These are phyloP conservation scores for Penicillium cosmopolitanum DNA, from an alignment of 495 filamentous ascomycete species.

Conservation along the genomic window DNA sequence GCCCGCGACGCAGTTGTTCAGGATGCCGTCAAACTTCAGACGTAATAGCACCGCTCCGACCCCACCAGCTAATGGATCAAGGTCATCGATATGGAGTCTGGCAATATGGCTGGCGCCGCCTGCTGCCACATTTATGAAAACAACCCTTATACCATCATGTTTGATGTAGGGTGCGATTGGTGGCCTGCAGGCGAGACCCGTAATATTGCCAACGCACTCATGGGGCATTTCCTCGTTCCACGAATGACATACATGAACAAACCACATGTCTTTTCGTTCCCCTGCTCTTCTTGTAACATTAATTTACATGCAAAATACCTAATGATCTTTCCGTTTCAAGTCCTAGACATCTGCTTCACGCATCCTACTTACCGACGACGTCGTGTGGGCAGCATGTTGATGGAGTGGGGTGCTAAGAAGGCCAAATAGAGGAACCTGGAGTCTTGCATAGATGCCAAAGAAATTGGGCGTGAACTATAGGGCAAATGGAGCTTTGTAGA, in stretches of 20 bases:
- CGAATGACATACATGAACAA: not conserved
- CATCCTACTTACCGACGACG: not conserved
- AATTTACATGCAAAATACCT: not conserved
- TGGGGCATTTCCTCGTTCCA: not conserved
- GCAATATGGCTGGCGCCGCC: not conserved
- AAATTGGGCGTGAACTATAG: not conserved
- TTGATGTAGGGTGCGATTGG: not conserved
- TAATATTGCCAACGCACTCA: not conserved
- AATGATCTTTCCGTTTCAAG: not conserved
- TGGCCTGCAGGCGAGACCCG: not conserved
- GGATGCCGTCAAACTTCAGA: not conserved
- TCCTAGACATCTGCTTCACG: not conserved
- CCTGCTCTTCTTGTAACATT: not conserved
- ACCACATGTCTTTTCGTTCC: not conserved
- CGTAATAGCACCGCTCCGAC: not conserved
- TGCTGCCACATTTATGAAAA: not conserved
- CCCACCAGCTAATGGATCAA: not conserved
- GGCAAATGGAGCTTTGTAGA: not conserved
- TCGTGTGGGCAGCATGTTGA: not conserved
- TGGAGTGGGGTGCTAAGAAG: conserved; percentile 1
- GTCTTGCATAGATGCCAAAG: not conserved
- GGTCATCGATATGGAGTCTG: not conserved
- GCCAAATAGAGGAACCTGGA: not conserved
- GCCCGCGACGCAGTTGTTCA: not conserved
- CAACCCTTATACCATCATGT: not conserved